Conservation (phyloP, 169 alveolate genomes). For the Perkinsus olseni region DNA sequence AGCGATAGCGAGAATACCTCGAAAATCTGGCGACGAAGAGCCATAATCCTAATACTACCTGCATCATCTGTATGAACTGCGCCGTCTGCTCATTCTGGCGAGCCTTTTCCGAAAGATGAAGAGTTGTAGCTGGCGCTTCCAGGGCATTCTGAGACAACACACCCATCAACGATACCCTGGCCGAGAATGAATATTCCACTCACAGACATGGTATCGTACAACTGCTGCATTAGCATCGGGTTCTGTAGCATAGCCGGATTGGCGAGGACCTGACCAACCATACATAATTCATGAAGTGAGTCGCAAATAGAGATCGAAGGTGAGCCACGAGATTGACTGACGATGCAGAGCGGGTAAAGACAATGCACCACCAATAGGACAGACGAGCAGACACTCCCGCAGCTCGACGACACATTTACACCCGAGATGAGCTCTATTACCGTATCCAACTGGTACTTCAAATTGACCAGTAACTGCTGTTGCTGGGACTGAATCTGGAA, state of each 20-base stretch:
- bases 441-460: neutral
- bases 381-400: too few species aligned
- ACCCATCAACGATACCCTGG: neutral
- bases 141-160: neutral
- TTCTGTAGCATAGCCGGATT: neutral
- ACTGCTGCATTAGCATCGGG: neutral
- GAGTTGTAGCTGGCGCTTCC: neutral
- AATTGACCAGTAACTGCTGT: neutral
- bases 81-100: neutral
- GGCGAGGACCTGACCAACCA: neutral
- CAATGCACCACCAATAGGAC: too few species aligned
- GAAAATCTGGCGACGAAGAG: too few species aligned
- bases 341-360: too few species aligned
- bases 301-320: neutral
- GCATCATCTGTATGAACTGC: constrained; percentile 3
- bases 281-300: too few species aligned
- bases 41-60: neutral
- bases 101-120: neutral
- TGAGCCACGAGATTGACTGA: too few species aligned
- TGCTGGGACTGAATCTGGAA: neutral
- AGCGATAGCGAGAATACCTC: too few species aligned
- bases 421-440: neutral
- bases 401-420: neutral
- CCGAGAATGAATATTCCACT: neutral
- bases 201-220: neutral